Evolutionary conservation across 140 eudicot genomes (phyloP).

Genomic region (Stevia rebaudiana): DNA sequence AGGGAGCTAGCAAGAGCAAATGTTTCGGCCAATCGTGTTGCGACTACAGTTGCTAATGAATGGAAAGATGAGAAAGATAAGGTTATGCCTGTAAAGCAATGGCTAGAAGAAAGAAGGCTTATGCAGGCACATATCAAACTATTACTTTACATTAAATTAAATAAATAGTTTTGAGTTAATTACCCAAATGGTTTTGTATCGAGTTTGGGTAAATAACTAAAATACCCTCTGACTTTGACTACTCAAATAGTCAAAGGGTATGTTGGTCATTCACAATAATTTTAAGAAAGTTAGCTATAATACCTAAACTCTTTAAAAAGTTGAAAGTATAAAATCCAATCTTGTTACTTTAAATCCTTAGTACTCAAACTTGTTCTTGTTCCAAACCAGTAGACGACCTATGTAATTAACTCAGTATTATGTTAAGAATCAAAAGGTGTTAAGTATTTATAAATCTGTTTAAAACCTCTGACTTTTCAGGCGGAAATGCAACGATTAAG

Average conservation of each 20-base stretch:
- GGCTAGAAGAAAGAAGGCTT: constrained; percentile 86
- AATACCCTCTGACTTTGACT: no score
- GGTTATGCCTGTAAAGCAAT: constrained; percentile 87
- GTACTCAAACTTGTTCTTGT: no score
- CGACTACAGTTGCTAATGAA: constrained; percentile 84
- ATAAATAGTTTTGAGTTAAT: background rate
- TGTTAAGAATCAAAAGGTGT: background rate
- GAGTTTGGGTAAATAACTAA: no score
- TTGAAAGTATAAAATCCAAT: no score
- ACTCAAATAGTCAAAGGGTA: no score
- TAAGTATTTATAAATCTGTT: background rate
- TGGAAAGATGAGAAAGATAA: constrained; percentile 91
- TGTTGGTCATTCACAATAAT: no score
- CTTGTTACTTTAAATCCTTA: no score
- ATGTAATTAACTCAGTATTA: no score
- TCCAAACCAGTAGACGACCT: no score
- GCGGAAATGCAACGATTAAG: constrained; percentile 79
- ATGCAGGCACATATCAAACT: constrained; percentile 51
- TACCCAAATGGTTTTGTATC: no score
- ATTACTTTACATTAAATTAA: background rate
- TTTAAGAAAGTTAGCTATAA: no score
- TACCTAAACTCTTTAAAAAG: no score
- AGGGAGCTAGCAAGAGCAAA: constrained; percentile 85
- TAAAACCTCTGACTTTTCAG: constrained; percentile 28
- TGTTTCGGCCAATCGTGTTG: constrained; percentile 84